Evolutionary conservation across 805 yeast genomes (phyloP).

Genomic region (Wickerhamiella lipophila): DNA sequence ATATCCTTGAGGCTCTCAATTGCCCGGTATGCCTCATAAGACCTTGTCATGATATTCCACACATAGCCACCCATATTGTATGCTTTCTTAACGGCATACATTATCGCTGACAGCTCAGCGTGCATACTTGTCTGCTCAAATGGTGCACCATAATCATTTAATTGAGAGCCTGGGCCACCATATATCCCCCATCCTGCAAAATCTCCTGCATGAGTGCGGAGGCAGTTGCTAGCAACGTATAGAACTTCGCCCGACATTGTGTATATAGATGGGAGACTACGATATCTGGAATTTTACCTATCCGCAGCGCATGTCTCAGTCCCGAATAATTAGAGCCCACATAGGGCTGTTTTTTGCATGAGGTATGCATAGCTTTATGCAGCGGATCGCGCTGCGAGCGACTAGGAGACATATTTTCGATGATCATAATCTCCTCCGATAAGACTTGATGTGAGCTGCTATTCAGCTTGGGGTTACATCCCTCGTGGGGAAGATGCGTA

Average conservation of each 20-base stretch:
- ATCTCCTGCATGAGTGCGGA: constrained; percentile 4
- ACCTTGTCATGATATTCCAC: neutral
- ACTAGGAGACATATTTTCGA: too few species aligned
- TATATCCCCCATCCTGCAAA: constrained; percentile 1
- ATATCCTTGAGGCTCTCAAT: constrained; percentile 1
- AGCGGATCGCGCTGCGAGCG: too few species aligned
- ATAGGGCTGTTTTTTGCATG: neutral
- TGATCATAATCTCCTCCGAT: too few species aligned
- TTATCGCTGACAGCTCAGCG: constrained; percentile 3
- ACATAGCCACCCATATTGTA: neutral
- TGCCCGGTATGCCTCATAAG: neutral
- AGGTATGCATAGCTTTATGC: neutral
- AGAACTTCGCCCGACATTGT: neutral
- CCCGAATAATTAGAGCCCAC: neutral
- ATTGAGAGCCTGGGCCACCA: neutral
- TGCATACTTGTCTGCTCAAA: constrained; percentile 1
- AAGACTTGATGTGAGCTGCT: too few species aligned
- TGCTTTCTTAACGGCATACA: neutral
- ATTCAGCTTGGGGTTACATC: too few species aligned
- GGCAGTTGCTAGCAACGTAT: neutral
- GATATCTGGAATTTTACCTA: neutral
- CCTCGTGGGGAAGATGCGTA: too few species aligned
- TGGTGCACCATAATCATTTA: constrained; percentile 1
- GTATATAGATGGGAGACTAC: neutral
- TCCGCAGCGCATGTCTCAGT: neutral